A percentile compares a stretch with the other conserved stretches of the same genome.
These are phyloP conservation scores for Lenwebbia sp. DNA, from an alignment of 345 rosid genomes.

Conservation along the genomic window DNA sequence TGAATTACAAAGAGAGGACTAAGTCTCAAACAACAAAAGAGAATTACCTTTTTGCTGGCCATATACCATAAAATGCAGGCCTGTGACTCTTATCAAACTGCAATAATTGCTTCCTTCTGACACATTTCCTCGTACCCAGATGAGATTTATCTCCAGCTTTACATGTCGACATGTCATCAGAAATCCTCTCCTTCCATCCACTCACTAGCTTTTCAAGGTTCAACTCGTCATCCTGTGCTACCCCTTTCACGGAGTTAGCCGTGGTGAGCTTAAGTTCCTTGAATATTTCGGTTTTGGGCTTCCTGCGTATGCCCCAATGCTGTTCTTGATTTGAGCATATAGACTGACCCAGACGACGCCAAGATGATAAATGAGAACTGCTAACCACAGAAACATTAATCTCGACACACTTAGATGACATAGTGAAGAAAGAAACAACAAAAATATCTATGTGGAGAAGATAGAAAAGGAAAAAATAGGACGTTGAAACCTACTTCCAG, in stretches of 20 bases:
- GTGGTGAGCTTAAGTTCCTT: slow-evolving; percentile 62
- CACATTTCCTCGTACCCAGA: slow-evolving; percentile 20
- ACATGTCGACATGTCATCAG: slow-evolving; percentile 13
- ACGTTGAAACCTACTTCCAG: slow-evolving; percentile 36
- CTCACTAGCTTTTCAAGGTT: slow-evolving; percentile 42
- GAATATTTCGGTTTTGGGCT: slow-evolving; percentile 58
- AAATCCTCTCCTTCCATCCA: slow-evolving; percentile 31
- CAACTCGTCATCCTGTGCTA: slow-evolving; percentile 25
- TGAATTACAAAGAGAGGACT: neutral
- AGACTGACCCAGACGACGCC: slow-evolving; percentile 48
- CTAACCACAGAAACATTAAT: slow-evolving; percentile 8
- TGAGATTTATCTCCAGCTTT: slow-evolving; percentile 10
- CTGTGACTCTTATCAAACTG: slow-evolving; percentile 84
- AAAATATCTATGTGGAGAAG: neutral
- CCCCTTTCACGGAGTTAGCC: slow-evolving; percentile 15
- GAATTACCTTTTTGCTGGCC: slow-evolving; percentile 78
- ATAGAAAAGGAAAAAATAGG: neutral
- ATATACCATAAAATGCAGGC: slow-evolving; percentile 89
- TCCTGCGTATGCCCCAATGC: slow-evolving; percentile 69
- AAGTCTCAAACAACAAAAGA: neutral
- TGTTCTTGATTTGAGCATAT: slow-evolving; percentile 28
- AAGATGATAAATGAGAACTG: slow-evolving; percentile 66
- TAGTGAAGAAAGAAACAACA: neutral
- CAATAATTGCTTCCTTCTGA: slow-evolving; percentile 48
- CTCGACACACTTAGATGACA: neutral